Percentiles rank a stretch among this genome's conserved stretches.
phyloP scores from a whole-genome alignment of 1,284 basidiomycete genomes.

The Sporisorium scitamineum region DNA sequence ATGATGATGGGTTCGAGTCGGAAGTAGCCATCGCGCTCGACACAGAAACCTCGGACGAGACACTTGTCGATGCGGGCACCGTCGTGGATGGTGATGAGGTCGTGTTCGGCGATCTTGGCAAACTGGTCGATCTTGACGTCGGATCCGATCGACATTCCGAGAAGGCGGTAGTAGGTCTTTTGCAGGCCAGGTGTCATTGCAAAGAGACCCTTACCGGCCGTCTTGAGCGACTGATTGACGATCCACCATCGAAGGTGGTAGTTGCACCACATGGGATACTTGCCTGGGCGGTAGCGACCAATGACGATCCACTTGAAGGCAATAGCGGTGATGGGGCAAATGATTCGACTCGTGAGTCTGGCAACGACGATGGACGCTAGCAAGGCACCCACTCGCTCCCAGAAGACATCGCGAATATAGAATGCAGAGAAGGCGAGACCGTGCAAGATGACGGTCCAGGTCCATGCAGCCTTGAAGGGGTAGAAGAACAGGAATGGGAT shows the following conservation, averaged over 20 bases:
- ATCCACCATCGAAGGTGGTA: conserved; percentile 70
- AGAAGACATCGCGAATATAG: conserved; percentile 68
- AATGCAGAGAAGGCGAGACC: conserved; percentile 68
- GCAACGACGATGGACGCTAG: conserved; percentile 66
- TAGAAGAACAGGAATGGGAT: conserved; percentile 68
- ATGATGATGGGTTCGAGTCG: conserved; percentile 68
- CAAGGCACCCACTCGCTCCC: conserved; percentile 67
- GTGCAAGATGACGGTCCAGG: conserved; percentile 69
- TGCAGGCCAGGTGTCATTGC: conserved; percentile 60
- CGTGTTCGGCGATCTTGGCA: conserved; percentile 66
- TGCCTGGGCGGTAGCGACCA: conserved; percentile 66
- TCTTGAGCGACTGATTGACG: conserved; percentile 69
- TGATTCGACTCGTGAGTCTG: conserved; percentile 67
- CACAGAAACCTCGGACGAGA: conserved; percentile 68
- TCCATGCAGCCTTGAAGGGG: conserved; percentile 69
- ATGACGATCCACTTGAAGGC: conserved; percentile 70
- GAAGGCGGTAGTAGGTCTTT: conserved; percentile 66
- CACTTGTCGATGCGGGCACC: conserved; percentile 67
- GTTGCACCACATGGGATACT: conserved; percentile 69
- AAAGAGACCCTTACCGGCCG: conserved; percentile 68
- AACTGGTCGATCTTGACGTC: conserved; percentile 66
- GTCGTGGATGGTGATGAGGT: conserved; percentile 69
- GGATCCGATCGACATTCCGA: conserved; percentile 67
- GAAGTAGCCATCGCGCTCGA: conserved; percentile 69
- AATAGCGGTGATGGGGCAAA: conserved; percentile 67